Conservation (phyloP, 805 yeast species). For the Yueomyces sinensis region DNA sequence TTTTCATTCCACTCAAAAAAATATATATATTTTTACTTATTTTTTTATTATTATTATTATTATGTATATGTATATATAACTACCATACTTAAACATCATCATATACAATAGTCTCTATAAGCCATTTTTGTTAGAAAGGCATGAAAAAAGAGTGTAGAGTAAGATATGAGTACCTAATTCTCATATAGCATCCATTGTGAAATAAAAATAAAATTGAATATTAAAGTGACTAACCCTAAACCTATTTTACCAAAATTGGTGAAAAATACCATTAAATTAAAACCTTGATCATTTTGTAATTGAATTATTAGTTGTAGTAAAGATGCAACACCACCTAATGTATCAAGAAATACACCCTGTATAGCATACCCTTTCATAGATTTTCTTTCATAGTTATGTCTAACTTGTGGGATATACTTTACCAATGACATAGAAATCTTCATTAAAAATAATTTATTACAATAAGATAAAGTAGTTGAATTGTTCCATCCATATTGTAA, state of each 20-base stretch:
- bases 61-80: no score
- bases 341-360: slow-evolving; percentile 30
- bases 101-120: no score
- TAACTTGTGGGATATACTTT: slow-evolving; percentile 68
- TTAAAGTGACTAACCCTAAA: slow-evolving; percentile 26
- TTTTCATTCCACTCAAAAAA: no score
- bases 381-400: slow-evolving; percentile 62
- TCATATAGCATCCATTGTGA: slow-evolving; percentile 25
- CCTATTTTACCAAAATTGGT: slow-evolving; percentile 30
- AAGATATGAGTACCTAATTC: background rate
- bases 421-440: slow-evolving; percentile 36
- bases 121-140: no score
- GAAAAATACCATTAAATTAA: slow-evolving; percentile 13
- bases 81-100: no score
- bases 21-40: no score
- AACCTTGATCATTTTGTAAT: slow-evolving; percentile 10
- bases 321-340: slow-evolving; percentile 26
- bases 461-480: slow-evolving; percentile 10
- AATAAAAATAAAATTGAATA: slow-evolving; percentile 26
- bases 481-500: slow-evolving; percentile 11
- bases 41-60: no score
- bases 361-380: slow-evolving; percentile 81
- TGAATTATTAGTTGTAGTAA: slow-evolving; percentile 15
- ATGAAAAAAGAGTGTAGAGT: no score
- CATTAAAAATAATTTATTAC: slow-evolving; percentile 18